Evolutionary conservation across 495 filamentous ascomycete genomes (phyloP).

Genomic region (Penicillium nucicola): DNA sequence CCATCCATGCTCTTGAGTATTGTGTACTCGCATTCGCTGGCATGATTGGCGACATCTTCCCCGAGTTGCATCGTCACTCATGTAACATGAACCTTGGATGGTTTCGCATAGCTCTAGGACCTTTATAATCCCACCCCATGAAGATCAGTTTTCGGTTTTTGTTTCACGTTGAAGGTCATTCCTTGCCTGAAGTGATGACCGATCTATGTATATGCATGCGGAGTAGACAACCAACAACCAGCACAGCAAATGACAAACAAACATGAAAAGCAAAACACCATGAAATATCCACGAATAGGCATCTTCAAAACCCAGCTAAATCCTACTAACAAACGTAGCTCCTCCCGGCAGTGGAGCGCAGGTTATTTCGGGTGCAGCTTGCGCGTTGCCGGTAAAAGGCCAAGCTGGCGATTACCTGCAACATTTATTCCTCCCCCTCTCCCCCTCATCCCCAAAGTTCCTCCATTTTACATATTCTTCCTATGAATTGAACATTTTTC

Average conservation of each 20-base stretch:
- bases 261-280: too few species aligned
- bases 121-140: too few species aligned
- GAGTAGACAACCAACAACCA: not conserved
- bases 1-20: too few species aligned
- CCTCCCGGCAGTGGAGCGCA: slow-evolving; percentile 4
- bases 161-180: too few species aligned
- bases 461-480: not conserved
- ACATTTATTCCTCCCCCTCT: slow-evolving; percentile 12
- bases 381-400: slow-evolving; percentile 35
- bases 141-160: too few species aligned
- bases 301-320: not conserved
- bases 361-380: slow-evolving; percentile 17
- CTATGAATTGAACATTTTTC: slow-evolving; percentile 8
- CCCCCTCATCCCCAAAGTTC: not conserved
- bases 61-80: too few species aligned
- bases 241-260: not conserved
- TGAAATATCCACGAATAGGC: not conserved
- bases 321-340: not conserved
- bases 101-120: too few species aligned
- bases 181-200: too few species aligned
- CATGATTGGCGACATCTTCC: too few species aligned
- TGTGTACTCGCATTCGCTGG: too few species aligned
- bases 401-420: slow-evolving; percentile 39
- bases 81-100: too few species aligned
- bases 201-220: too few species aligned